Conservation (phyloP, 441 rosid genomes). For the Croton setiger region DNA sequence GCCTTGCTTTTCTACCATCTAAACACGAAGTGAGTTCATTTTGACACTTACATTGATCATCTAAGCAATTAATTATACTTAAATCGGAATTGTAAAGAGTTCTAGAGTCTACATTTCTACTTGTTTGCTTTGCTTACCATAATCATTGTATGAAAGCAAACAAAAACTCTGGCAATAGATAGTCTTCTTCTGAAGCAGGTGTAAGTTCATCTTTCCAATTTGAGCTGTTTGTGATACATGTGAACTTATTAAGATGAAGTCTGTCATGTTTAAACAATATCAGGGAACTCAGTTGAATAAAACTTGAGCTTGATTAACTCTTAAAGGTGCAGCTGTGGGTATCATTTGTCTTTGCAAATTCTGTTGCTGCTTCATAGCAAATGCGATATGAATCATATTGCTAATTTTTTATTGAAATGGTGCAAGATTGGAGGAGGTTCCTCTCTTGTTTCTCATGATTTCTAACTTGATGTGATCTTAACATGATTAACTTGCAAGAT, state of each 20-base stretch:
- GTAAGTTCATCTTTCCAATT: neutral
- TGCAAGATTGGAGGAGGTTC: neutral
- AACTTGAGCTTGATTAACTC: neutral
- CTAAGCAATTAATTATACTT: neutral
- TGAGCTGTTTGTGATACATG: neutral
- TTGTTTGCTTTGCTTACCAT: too few relatives aligned
- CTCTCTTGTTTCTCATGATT: neutral
- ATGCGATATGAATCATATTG: neutral
- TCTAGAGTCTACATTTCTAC: neutral
- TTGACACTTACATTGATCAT: neutral
- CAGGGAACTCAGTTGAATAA: neutral
- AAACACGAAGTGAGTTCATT: neutral
- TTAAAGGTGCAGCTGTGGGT: neutral
- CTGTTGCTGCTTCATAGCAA: neutral
- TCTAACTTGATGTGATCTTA: neutral
- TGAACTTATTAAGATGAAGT: conserved; percentile 2
- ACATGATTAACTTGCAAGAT: neutral
- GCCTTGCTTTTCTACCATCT: conserved; percentile 1
- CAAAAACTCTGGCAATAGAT: neutral
- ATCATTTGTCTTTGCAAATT: neutral
- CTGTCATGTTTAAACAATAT: too few relatives aligned
- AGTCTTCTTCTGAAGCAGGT: neutral
- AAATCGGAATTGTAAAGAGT: neutral
- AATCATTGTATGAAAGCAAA: too few relatives aligned
- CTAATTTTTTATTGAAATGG: neutral